Conservation (phyloP, 1,139 yeast species). For the Diutina catenulata region DNA sequence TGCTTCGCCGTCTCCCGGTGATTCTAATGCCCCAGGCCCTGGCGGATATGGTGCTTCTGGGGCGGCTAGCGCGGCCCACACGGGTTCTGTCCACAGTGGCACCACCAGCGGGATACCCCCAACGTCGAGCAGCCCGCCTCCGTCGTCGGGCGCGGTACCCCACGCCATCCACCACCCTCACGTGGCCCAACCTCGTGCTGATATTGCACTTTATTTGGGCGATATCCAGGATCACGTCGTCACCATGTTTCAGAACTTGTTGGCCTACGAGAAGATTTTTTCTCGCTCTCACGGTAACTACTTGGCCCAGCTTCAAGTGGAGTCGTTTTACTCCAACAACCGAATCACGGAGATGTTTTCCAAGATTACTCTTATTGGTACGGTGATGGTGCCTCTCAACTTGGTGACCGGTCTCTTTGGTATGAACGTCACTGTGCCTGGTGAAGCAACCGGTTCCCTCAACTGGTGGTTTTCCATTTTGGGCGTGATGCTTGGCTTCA, state of each 20-base stretch:
- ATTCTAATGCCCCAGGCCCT: too few relatives aligned
- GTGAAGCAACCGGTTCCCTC: constrained; percentile 32
- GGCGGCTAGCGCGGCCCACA: too few relatives aligned
- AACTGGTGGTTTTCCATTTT: constrained; percentile 13
- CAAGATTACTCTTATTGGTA: constrained; percentile 83
- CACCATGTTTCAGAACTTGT: constrained; percentile 85
- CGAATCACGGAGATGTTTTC: constrained; percentile 79
- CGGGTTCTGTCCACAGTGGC: too few relatives aligned
- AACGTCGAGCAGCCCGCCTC: too few relatives aligned
- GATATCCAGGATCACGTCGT: constrained; percentile 97
- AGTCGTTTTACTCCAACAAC: constrained; percentile 75
- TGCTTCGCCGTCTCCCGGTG: too few relatives aligned
- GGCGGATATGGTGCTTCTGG: too few relatives aligned
- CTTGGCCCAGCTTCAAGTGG: constrained; percentile 88
- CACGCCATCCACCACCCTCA: neutral
- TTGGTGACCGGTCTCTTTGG: constrained; percentile 89
- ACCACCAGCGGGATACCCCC: too few relatives aligned
- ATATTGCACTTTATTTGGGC: constrained; percentile 79
- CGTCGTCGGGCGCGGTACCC: too few relatives aligned
- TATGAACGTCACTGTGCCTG: constrained; percentile 90
- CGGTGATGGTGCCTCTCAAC: constrained; percentile 81
- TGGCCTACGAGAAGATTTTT: constrained; percentile 86
- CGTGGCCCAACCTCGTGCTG: constrained; percentile 47
- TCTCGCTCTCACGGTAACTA: constrained; percentile 87
- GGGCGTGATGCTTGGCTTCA: constrained; percentile 26